Evolutionary conservation across 306 rosid species (phyloP).

Genomic region (Styphnolobium japonicum): DNA sequence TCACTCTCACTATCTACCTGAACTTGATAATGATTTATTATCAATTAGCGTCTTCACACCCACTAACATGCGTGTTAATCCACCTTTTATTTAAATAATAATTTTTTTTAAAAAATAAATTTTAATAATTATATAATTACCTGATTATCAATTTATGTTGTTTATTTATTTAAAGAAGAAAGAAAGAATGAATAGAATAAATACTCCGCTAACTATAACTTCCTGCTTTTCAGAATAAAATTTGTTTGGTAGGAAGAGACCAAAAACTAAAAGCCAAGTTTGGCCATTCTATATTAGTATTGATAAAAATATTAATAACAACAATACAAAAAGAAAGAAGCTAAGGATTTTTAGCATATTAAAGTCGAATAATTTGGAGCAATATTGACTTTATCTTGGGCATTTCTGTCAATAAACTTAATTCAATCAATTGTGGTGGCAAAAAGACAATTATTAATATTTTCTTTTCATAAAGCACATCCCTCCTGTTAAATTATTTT

Average conservation of each 20-base stretch:
- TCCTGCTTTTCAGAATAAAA: constrained; percentile 11
- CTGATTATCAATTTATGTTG: background rate
- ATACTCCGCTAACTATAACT: background rate
- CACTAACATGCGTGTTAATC: background rate
- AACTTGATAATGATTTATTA: background rate
- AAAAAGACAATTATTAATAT: background rate
- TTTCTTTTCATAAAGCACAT: constrained; percentile 5
- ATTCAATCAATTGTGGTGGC: background rate
- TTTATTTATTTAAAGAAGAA: background rate
- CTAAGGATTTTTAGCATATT: background rate
- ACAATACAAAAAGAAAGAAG: background rate
- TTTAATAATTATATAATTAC: background rate
- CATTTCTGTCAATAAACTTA: background rate
- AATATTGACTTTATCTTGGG: background rate
- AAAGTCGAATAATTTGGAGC: background rate
- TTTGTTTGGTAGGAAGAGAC: constrained; percentile 10
- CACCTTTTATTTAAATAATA: background rate
- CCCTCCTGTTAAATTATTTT: background rate
- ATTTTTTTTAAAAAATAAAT: background rate
- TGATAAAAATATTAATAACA: background rate
- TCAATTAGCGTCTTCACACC: background rate
- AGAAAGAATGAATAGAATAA: background rate
- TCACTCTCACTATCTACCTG: background rate
- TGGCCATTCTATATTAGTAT: background rate
- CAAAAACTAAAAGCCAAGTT: background rate